Percentiles rank a stretch among this genome's conserved stretches.
Evolutionary conservation across 345 rosid species (phyloP).

Genomic region (Jatropha curcas): DNA sequence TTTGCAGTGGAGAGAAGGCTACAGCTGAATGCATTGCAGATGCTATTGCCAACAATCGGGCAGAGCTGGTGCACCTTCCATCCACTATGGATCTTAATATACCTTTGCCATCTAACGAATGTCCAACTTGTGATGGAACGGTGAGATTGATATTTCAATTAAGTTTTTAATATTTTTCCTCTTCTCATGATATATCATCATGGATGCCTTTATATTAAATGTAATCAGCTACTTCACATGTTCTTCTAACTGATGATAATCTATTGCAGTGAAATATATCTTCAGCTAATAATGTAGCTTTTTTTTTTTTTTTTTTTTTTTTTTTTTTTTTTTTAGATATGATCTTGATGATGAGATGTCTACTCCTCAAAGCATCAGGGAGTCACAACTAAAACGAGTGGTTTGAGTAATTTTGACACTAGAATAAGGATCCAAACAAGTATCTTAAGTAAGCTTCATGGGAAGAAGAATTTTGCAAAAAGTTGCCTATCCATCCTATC

Average conservation of each 20-base stretch:
- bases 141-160: conserved; percentile 43
- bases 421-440: too few relatives aligned
- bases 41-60: conserved; percentile 81
- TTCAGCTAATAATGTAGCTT: background rate
- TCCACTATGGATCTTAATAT: conserved; percentile 57
- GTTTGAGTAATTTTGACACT: too few relatives aligned
- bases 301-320: background rate
- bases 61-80: conserved; percentile 85
- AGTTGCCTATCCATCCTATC: too few relatives aligned
- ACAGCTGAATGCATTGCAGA: conserved; percentile 77
- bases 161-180: background rate
- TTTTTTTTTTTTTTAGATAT: too few relatives aligned
- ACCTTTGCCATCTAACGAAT: conserved; percentile 83
- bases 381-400: too few relatives aligned
- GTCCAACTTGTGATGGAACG: conserved; percentile 90
- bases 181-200: background rate
- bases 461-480: too few relatives aligned
- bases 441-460: too few relatives aligned
- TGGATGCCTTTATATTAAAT: conserved; percentile 13
- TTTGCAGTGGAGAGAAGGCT: conserved; percentile 83
- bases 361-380: too few relatives aligned
- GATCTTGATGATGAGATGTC: too few relatives aligned
- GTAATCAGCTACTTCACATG: background rate
- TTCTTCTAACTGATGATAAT: background rate
- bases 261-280: background rate